Conservation (phyloP, 192 early-diverging fungal species). For the Rhizophagus prolifer region DNA sequence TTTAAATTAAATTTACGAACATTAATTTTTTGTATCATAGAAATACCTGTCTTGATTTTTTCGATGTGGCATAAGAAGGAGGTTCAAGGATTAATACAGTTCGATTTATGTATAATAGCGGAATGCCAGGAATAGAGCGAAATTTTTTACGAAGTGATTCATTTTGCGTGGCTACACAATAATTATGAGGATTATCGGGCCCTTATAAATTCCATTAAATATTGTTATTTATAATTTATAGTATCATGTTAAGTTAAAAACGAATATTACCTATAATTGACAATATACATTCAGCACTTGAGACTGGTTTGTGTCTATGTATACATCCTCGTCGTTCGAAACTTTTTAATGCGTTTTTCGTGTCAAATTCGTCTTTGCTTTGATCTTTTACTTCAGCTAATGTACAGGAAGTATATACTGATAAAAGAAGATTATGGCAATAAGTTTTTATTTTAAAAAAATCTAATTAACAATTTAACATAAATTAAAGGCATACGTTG, state of each 20-base stretch:
- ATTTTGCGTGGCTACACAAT: constrained; percentile 85
- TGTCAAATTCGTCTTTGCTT: constrained; percentile 56
- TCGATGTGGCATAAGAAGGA: constrained; percentile 53
- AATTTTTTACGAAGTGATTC: constrained; percentile 59
- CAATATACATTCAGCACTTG: constrained; percentile 67
- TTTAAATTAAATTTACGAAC: background rate
- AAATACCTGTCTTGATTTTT: constrained; percentile 46
- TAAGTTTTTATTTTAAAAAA: background rate
- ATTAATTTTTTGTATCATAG: background rate
- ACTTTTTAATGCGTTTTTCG: constrained; percentile 57
- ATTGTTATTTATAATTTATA: background rate
- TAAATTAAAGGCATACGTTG: constrained; percentile 53
- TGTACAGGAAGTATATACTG: constrained; percentile 71
- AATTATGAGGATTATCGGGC: constrained; percentile 74
- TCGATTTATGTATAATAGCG: constrained; percentile 82
- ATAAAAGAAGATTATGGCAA: background rate
- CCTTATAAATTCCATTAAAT: background rate
- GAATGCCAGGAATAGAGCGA: constrained; percentile 74
- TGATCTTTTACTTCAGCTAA: constrained; percentile 63
- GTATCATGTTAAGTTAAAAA: background rate
- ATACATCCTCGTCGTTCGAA: constrained; percentile 83
- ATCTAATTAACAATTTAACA: background rate
- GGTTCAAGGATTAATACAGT: constrained; percentile 81
- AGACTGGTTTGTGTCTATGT: constrained; percentile 63
- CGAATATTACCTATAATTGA: constrained; percentile 64